These are phyloP conservation scores for Tuber indicum DNA, from an alignment of 495 filamentous ascomycete genomes.

Conservation along the genomic window DNA sequence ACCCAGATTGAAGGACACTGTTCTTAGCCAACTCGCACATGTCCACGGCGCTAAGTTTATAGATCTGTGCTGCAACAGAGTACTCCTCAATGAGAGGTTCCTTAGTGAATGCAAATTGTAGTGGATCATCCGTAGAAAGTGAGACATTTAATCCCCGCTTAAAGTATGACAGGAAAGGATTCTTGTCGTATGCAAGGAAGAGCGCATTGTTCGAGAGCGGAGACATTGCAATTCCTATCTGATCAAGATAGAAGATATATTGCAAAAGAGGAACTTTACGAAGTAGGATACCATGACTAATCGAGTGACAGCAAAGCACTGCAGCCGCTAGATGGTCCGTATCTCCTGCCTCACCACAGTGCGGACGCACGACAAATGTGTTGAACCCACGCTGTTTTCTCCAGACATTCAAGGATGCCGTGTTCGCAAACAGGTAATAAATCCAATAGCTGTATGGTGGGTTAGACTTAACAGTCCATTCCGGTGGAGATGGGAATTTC, in stretches of 20 bases:
- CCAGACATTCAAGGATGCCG: constrained; percentile 85
- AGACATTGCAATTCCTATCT: constrained; percentile 98
- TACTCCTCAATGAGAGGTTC: constrained; percentile 98
- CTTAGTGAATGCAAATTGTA: constrained; percentile 98
- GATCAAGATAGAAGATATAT: constrained; percentile 96
- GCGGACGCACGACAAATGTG: constrained; percentile 85
- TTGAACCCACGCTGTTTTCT: constrained; percentile 89
- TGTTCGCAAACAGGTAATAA: constrained; percentile 93
- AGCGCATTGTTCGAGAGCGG: constrained; percentile 95
- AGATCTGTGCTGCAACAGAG: constrained; percentile 94
- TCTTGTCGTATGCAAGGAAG: constrained; percentile 94
- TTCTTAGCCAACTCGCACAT: constrained; percentile 98
- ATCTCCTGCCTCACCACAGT: constrained; percentile 95
- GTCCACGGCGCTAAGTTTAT: constrained; percentile 92
- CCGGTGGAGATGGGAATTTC: constrained; percentile 84
- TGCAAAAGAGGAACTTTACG: constrained; percentile 91
- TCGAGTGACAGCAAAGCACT: constrained; percentile 90
- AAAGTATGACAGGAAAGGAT: constrained; percentile 92
- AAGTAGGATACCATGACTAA: constrained; percentile 87
- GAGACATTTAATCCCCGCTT: constrained; percentile 91
- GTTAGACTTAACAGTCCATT: constrained; percentile 88
- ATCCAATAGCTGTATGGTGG: constrained; percentile 99
- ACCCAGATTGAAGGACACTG: constrained; percentile 89
- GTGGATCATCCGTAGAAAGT: constrained; percentile 89
- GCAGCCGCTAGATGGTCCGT: constrained; percentile 92